Evolutionary conservation across 2,329 filamentous ascomycete genomes (phyloP).

Genomic region (Paraphaeosphaeria sporulosa): DNA sequence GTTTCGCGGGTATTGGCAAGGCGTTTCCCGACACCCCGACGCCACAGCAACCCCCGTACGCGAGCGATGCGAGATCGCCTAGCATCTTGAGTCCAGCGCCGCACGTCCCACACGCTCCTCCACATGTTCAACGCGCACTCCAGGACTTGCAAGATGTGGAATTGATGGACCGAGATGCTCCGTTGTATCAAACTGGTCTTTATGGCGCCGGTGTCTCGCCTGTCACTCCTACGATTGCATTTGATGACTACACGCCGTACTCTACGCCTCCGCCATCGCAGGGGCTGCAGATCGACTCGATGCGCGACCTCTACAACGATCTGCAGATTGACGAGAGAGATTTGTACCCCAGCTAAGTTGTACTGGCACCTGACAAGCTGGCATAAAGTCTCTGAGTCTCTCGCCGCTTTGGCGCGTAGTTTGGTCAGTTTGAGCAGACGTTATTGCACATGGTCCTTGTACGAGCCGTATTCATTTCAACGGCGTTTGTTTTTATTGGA

Average conservation of each 20-base stretch:
- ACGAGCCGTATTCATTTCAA: neutral
- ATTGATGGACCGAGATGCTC: neutral
- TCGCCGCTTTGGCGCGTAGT: neutral
- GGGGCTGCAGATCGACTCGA: neutral
- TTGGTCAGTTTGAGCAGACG: neutral
- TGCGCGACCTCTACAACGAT: neutral
- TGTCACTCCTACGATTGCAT: neutral
- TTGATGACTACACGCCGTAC: neutral
- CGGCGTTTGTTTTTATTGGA: neutral
- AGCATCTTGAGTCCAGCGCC: neutral
- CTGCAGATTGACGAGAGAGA: neutral
- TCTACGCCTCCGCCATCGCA: slow-evolving; percentile 1
- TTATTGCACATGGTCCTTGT: neutral
- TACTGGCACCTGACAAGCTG: neutral
- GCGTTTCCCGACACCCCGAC: neutral
- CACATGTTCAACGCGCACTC: neutral
- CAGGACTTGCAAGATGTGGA: neutral
- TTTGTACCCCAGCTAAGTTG: neutral
- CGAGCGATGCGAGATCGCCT: neutral
- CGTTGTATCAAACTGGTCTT: neutral
- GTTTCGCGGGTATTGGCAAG: slow-evolving; percentile 7
- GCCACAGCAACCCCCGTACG: neutral
- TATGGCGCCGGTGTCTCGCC: neutral
- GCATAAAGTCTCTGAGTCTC: neutral
- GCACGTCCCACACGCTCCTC: neutral